These are phyloP conservation scores for Pseudoscleropodium purum DNA, from an alignment of 225 moss, liverwort and hornwort species.

Conservation along the genomic window DNA sequence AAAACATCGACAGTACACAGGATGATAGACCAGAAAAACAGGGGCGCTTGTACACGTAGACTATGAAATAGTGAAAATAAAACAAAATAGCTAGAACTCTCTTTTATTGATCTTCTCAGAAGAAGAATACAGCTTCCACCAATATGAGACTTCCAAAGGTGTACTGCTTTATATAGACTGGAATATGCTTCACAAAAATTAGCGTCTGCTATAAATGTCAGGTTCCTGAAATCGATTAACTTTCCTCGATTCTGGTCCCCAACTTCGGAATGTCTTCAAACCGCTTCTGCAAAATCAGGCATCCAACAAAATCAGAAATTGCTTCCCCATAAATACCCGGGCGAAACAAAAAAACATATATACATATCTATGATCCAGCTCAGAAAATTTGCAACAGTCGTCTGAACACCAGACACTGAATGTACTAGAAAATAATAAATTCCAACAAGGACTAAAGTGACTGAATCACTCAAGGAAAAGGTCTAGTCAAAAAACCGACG, in stretches of 20 bases:
- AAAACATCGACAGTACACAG: background rate
- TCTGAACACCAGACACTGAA: background rate
- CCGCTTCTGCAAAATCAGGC: constrained; percentile 59
- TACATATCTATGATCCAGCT: background rate
- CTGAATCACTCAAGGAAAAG: background rate
- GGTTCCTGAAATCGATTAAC: background rate
- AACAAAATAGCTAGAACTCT: constrained; percentile 1
- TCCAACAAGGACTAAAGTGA: background rate
- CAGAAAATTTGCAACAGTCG: background rate
- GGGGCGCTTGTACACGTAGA: background rate
- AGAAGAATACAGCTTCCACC: constrained; percentile 12
- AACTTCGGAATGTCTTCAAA: constrained; percentile 80
- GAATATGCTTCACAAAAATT: constrained; percentile 12
- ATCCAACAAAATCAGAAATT: background rate
- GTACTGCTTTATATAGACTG: background rate
- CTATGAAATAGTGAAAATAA: background rate
- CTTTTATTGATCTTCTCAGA: constrained; percentile 24
- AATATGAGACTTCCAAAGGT: background rate
- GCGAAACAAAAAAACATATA: background rate
- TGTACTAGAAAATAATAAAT: background rate
- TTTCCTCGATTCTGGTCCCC: constrained; percentile 49
- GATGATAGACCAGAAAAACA: background rate
- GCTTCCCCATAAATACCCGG: background rate
- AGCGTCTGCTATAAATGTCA: background rate
- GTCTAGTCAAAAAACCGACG: background rate